phyloP scores from a whole-genome alignment of 2,329 filamentous ascomycete species.

The Calonectria hawksworthii region DNA sequence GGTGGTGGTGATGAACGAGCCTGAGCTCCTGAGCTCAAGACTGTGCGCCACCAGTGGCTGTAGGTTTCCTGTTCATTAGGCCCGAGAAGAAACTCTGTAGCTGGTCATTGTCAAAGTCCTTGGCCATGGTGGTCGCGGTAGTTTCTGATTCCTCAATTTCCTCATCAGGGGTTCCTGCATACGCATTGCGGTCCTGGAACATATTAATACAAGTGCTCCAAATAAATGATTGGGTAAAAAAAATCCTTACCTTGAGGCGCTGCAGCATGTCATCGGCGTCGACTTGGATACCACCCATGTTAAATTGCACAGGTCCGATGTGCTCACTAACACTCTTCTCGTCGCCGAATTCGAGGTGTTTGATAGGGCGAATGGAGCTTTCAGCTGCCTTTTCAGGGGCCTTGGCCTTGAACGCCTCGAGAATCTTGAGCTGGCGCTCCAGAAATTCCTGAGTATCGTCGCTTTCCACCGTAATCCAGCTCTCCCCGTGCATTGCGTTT shows the following conservation, averaged over 20 bases:
- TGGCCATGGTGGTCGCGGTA: constrained; percentile 58
- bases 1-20: neutral
- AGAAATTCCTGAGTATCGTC: constrained; percentile 85
- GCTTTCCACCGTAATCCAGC: constrained; percentile 52
- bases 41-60: neutral
- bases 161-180: constrained; percentile 61
- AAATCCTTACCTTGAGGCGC: constrained; percentile 77
- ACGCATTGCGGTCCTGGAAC: constrained; percentile 69
- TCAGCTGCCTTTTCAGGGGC: constrained; percentile 60
- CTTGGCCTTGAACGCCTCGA: constrained; percentile 76
- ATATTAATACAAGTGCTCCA: constrained; percentile 36
- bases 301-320: constrained; percentile 96
- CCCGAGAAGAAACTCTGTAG: constrained; percentile 72
- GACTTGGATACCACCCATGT: constrained; percentile 97
- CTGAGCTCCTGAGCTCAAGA: neutral
- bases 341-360: constrained; percentile 52
- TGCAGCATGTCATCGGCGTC: constrained; percentile 95
- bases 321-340: constrained; percentile 77
- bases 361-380: constrained; percentile 38
- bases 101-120: constrained; percentile 66
- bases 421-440: constrained; percentile 77
- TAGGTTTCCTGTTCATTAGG: constrained; percentile 67
- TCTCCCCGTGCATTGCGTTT: constrained; percentile 54
- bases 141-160: constrained; percentile 54
- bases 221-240: neutral